phyloP scores from a whole-genome alignment of 208 protist genomes.

The Wallacemonas rigidus region DNA sequence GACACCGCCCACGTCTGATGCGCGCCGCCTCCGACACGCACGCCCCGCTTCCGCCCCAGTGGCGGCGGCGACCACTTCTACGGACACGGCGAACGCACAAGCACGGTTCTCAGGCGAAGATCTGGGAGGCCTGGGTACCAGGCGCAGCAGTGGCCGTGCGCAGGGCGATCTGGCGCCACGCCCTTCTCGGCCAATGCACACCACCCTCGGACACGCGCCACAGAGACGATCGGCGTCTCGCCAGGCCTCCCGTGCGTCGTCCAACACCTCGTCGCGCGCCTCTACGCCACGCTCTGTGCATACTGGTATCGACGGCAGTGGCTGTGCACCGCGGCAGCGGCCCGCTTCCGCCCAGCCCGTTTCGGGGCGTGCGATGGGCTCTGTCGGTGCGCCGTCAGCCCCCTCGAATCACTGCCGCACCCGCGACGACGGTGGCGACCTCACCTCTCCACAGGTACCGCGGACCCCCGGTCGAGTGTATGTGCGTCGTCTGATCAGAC shows the following conservation, averaged over 20 bases:
- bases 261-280: neutral
- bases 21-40: no score
- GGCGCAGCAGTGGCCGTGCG: no score
- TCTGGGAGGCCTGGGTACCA: no score
- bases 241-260: neutral
- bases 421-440: neutral
- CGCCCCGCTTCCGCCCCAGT: no score
- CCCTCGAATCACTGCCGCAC: neutral
- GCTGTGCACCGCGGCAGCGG: neutral
- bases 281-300: neutral
- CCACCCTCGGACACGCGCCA: neutral
- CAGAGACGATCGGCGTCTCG: no score
- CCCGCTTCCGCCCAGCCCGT: slow-evolving; percentile 3
- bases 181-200: slow-evolving; percentile 1
- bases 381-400: neutral
- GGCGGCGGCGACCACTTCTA: no score
- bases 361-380: neutral
- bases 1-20: no score
- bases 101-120: no score
- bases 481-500: slow-evolving; percentile 6
- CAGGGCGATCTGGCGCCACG: neutral
- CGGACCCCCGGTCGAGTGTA: neutral
- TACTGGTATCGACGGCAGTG: neutral
- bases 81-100: no score
- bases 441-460: neutral